These are phyloP conservation scores for Globisporangium lucens DNA, from an alignment of 352 stramenopile species.

Conservation along the genomic window DNA sequence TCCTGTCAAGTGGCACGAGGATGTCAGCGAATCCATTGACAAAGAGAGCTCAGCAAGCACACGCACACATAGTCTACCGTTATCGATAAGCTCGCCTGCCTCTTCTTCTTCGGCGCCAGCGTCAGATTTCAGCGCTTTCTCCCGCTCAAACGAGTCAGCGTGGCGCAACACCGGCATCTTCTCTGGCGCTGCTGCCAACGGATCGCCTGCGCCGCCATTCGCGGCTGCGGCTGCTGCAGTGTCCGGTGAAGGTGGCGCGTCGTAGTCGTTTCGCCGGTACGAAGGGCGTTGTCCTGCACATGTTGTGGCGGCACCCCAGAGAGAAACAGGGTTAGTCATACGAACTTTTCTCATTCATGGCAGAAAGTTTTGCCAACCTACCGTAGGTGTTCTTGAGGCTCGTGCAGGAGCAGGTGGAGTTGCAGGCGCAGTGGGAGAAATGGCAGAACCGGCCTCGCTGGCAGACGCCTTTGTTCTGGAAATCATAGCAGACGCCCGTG, in stretches of 20 bases:
- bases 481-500: conserved; percentile 86
- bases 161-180: conserved; percentile 36
- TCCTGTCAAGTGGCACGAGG: conserved; percentile 22
- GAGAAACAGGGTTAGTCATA: no score
- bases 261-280: conserved; percentile 81
- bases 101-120: conserved; percentile 53
- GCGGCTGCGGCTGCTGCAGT: conserved; percentile 15
- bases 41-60: not conserved
- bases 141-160: conserved; percentile 47
- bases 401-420: conserved; percentile 83
- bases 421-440: conserved; percentile 86
- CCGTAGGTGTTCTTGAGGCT: conserved; percentile 82
- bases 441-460: conserved; percentile 82
- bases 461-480: conserved; percentile 87
- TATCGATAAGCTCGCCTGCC: conserved; percentile 64
- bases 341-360: no score
- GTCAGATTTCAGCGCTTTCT: conserved; percentile 36
- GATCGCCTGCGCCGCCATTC: conserved; percentile 18
- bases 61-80: conserved; percentile 31
- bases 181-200: conserved; percentile 26
- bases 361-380: conserved; percentile 17
- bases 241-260: conserved; percentile 69
- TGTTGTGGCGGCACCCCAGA: no score
- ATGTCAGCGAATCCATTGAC: not conserved
- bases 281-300: conserved; percentile 65